Conservation (phyloP, 306 rosid genomes). For the Ammopiptanthus mongolicus region DNA sequence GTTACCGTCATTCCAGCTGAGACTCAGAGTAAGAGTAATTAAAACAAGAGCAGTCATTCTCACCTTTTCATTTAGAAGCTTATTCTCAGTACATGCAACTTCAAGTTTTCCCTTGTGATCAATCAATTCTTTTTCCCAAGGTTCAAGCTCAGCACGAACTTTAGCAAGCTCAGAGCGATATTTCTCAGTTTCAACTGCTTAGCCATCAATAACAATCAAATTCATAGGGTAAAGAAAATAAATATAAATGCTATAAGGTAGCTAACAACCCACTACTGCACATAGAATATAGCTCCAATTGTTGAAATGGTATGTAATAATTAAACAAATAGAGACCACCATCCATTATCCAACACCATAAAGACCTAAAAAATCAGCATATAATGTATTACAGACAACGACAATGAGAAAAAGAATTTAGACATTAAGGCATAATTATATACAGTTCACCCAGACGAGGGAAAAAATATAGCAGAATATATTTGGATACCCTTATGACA, state of each 20-base stretch:
- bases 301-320: background rate
- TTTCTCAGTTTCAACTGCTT: slow-evolving; percentile 81
- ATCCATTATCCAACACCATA: background rate
- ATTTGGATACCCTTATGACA: background rate
- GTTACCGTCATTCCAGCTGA: background rate
- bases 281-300: slow-evolving; percentile 3
- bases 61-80: slow-evolving; percentile 83
- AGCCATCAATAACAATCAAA: slow-evolving; percentile 23
- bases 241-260: background rate
- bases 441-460: background rate
- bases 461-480: background rate
- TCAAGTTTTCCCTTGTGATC: slow-evolving; percentile 92
- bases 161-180: slow-evolving; percentile 69
- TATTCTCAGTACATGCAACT: slow-evolving; percentile 67
- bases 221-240: background rate
- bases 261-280: background rate
- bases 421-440: background rate
- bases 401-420: background rate
- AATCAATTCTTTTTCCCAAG: slow-evolving; percentile 90
- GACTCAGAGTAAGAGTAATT: background rate
- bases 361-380: background rate
- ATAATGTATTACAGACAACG: background rate
- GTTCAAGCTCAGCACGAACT: slow-evolving; percentile 87
- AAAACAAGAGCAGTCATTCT: slow-evolving; percentile 15
- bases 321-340: background rate